Base-by-base conservation (phyloP, 2,329 filamentous ascomycete genomes). In the Ustulina deusta region DNA sequence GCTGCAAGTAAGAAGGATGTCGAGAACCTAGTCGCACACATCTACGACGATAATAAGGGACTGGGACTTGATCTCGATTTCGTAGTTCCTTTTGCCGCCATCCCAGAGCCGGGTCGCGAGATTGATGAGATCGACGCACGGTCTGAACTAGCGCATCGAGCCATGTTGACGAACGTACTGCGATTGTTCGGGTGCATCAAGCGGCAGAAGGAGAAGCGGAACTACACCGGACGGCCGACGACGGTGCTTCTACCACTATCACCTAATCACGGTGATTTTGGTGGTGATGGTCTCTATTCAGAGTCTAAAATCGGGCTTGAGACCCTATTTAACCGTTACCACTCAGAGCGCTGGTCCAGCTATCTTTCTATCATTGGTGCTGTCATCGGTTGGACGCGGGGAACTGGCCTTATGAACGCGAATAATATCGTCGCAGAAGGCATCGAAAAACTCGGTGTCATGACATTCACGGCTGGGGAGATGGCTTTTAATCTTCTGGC, bases 401-500 rank as follows among this genome's bases (percentile, higher is more conserved):
- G 95, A 72, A 99, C 96, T 71, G 96, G 96, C 78, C 89, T 99
- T 74, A 98, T 98, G 95, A 93, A 91, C 73, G 94, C 92, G 77
- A 98, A 98, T 86, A 97, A 99, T 81, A 90, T 98, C 74, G 94
- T 98, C 71, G 96, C 96, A 36, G 95, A 98, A 80, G 96, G 95
- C 68, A 93, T 99, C 65, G 96, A 99, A 84, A 93, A 93, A 75
- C 95, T 97, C 72, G 96, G 96, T 76, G 96, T 98, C 20, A 93
- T 95, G 76, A 99, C 96, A 2, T 99, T 99, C 86, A 97, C 95
- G 6, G 95, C 98, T 83, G 93, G 97, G 79, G 96, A 99, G 82
- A 99, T 99, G 96, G 96, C 96, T 17, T 98, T 99, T 86, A 99
- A 99, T 83, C 82, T 99, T 73, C 88, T 99, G 48, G 95, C 96